These are phyloP conservation scores for Stephania japonica DNA, from an alignment of 164 flowering plant species.

Conservation along the genomic window DNA sequence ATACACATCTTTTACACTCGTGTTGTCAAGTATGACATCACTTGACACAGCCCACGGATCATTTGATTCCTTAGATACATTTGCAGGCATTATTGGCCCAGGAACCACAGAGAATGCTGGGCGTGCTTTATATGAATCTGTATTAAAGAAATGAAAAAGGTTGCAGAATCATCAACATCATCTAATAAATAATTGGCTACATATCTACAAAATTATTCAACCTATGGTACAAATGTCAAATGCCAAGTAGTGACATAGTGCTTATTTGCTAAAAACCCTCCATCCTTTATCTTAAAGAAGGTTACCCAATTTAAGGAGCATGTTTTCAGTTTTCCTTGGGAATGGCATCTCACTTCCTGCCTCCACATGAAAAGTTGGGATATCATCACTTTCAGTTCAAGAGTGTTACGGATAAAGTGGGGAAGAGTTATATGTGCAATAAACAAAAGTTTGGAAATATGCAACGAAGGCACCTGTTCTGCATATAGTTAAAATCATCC, in stretches of 20 bases:
- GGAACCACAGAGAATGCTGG: slow-evolving; percentile 32
- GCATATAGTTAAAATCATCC: not conserved
- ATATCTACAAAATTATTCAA: slow-evolving; percentile 8
- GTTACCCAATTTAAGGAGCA: not conserved
- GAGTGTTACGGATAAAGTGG: not conserved
- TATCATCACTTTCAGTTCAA: too few relatives aligned
- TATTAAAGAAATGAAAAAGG: slow-evolving; percentile 2
- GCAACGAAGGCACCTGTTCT: not conserved
- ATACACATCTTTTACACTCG: slow-evolving; percentile 30
- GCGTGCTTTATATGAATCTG: slow-evolving; percentile 58
- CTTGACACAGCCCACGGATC: slow-evolving; percentile 18
- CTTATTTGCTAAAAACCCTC: not conserved
- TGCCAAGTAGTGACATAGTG: not conserved
- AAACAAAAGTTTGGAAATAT: not conserved
- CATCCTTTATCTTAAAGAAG: not conserved
- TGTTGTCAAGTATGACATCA: slow-evolving; percentile 22
- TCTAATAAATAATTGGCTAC: not conserved
- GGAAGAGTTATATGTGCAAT: not conserved
- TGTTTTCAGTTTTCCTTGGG: not conserved
- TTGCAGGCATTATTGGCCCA: slow-evolving; percentile 18
- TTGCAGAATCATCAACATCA: slow-evolving; percentile 2
- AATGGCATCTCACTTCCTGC: not conserved
- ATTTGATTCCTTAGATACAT: slow-evolving; percentile 18
- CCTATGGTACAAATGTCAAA: not conserved
- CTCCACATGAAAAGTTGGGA: not conserved